Evolutionary conservation across 352 stramenopile genomes (phyloP).

Genomic region (Phytophthora tentaculata): DNA sequence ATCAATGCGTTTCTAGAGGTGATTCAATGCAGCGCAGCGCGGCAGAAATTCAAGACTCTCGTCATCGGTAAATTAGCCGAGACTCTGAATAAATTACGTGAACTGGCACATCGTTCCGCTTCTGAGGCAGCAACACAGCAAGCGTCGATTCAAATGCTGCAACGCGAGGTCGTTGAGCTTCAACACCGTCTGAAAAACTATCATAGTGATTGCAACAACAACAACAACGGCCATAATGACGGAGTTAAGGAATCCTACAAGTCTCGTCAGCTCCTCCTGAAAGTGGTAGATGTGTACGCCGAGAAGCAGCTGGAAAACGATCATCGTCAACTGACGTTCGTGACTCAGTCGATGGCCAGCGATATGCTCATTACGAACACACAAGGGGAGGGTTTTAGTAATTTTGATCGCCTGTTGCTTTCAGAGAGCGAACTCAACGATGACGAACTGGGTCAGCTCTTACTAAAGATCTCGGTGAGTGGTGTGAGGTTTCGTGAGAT

Average conservation of each 20-base stretch:
- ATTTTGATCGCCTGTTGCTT: slow-evolving; percentile 25
- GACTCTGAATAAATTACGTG: slow-evolving; percentile 46
- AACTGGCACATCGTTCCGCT: slow-evolving; percentile 44
- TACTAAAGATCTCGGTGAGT: slow-evolving; percentile 53
- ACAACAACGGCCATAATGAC: neutral
- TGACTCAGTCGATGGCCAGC: slow-evolving; percentile 51
- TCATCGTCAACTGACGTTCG: slow-evolving; percentile 47
- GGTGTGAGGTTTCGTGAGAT: slow-evolving; percentile 42
- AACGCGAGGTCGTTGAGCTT: slow-evolving; percentile 49
- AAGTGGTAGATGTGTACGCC: slow-evolving; percentile 48
- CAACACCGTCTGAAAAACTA: slow-evolving; percentile 26
- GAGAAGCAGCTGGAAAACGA: slow-evolving; percentile 37
- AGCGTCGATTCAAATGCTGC: slow-evolving; percentile 42
- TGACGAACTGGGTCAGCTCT: slow-evolving; percentile 44
- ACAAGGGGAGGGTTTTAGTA: neutral
- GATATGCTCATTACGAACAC: slow-evolving; percentile 46
- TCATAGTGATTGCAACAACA: slow-evolving; percentile 5
- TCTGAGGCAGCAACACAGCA: slow-evolving; percentile 41
- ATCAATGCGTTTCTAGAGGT: slow-evolving; percentile 68
- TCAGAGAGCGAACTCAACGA: slow-evolving; percentile 43
- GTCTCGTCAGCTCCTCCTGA: slow-evolving; percentile 46
- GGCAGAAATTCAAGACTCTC: slow-evolving; percentile 54
- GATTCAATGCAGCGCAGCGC: slow-evolving; percentile 48
- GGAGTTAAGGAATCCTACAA: neutral
- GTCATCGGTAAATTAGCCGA: slow-evolving; percentile 57